Evolutionary conservation across 345 rosid genomes (phyloP).

Genomic region (Eucalyptus sp.): DNA sequence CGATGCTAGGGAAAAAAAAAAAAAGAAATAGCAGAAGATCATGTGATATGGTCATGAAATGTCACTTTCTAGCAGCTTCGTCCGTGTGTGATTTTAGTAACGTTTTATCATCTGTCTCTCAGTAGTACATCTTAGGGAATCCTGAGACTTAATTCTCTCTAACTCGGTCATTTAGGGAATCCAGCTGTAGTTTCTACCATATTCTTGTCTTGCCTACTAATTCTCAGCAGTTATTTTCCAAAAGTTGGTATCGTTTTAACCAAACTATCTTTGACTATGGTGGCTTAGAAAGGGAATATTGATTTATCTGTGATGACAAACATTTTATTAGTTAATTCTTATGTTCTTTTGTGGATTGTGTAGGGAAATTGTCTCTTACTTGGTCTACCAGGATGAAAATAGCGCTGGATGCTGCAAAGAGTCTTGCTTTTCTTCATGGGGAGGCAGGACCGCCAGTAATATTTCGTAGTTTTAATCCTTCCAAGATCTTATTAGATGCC

Average conservation of each 20-base stretch:
- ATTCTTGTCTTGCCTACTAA: too few species aligned
- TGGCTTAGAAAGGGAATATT: too few species aligned
- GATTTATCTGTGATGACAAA: too few species aligned
- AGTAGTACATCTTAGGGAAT: background rate
- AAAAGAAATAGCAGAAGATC: background rate
- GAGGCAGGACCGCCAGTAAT: background rate
- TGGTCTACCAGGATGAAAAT: conserved; percentile 1
- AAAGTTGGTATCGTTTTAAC: too few species aligned
- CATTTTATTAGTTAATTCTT: background rate
- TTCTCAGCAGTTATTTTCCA: too few species aligned
- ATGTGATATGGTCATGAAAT: background rate
- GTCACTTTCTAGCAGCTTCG: background rate
- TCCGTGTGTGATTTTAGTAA: background rate
- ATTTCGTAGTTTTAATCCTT: background rate
- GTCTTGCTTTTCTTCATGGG: background rate
- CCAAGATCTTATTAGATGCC: background rate
- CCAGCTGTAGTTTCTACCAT: background rate
- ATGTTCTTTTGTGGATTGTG: background rate
- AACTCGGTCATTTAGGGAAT: background rate
- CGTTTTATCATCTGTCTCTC: background rate
- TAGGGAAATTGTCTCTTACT: background rate
- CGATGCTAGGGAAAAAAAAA: background rate
- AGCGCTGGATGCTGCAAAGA: background rate
- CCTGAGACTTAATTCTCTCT: background rate
- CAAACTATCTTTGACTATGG: too few species aligned